Base-by-base conservation (phyloP, 1,284 basidiomycete genomes). In the Cystobasidium slooffiae region DNA sequence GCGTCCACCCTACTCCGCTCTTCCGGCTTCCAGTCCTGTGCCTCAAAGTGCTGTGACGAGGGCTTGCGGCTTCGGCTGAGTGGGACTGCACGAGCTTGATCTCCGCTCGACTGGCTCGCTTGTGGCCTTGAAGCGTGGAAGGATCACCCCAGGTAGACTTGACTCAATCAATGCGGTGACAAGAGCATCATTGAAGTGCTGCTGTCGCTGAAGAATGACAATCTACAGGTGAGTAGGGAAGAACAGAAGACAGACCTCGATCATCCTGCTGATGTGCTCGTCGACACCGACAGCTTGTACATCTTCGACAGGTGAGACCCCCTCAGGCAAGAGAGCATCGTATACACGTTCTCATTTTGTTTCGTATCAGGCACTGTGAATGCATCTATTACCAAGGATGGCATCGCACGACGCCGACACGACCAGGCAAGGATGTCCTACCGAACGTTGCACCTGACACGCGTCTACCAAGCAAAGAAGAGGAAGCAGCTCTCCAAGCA, bases 351-450 rank as follows among this genome's bases (percentile, higher is more conserved):
- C 37, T n/a, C 39, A 65, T 68, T n/a, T 5, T 49, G 47, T 59
- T 75, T 3, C 52, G 43, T 6, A 5, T 20, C 81, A 96, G 93
- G 80, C 93, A 95, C 81, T 96, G 94, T 81, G 87, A 87, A 58
- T 94, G 92, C 81, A 87, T 96, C 63, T 96, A 94, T 84, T 96
- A 95, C 82, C 93, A 72, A 79, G 92, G 94, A 82, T 90, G 0
- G 88, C 52, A 87, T 70, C 86, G 89, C 44, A 88, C 90, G 39
- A 89, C 88, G 80, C 86, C 87, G 52, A 90, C 91, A 5, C 85
- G 86, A 14, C 86, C 89, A 79, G 88, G 90, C 37, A 88, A 87
- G 44, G 49, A 64, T 64, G 87, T 92, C 72, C 86, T 91, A 56
- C 88, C 89, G 10, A 92, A 88, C 39, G 72, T 75, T 9, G 64